These are phyloP conservation scores for Lactifluus subvellereus DNA, from an alignment of 768 basidiomycete genomes.

Conservation along the genomic window DNA sequence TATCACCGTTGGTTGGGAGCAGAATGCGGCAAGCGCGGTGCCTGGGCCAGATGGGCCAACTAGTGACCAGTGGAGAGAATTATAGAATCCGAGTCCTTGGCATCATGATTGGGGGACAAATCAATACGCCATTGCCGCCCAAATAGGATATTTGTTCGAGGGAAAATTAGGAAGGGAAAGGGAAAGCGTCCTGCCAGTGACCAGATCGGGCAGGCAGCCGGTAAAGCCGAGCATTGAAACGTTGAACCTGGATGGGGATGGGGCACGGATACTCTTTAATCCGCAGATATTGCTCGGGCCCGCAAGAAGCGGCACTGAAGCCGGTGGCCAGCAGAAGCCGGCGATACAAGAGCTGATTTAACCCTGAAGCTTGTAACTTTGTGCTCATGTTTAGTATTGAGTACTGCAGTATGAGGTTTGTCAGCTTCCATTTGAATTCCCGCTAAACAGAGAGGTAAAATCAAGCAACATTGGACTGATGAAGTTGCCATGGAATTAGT, in stretches of 20 bases:
- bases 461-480: background rate
- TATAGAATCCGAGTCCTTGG: background rate
- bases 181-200: too few species aligned
- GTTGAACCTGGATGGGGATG: too few species aligned
- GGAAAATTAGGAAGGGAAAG: background rate
- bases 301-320: too few species aligned
- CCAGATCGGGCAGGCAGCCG: too few species aligned
- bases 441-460: background rate
- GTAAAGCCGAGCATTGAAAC: too few species aligned
- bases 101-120: background rate
- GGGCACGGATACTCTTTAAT: too few species aligned
- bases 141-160: background rate
- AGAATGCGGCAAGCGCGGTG: background rate
- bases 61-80: background rate
- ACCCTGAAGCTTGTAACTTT: background rate
- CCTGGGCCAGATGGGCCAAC: background rate
- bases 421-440: background rate
- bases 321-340: too few species aligned
- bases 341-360: too few species aligned
- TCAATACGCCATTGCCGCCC: background rate
- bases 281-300: too few species aligned
- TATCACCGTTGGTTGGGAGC: background rate
- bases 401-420: background rate
- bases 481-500: background rate
- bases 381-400: background rate